Evolutionary conservation across 257 asterid species (phyloP).

Genomic region (Plantago elongata): DNA sequence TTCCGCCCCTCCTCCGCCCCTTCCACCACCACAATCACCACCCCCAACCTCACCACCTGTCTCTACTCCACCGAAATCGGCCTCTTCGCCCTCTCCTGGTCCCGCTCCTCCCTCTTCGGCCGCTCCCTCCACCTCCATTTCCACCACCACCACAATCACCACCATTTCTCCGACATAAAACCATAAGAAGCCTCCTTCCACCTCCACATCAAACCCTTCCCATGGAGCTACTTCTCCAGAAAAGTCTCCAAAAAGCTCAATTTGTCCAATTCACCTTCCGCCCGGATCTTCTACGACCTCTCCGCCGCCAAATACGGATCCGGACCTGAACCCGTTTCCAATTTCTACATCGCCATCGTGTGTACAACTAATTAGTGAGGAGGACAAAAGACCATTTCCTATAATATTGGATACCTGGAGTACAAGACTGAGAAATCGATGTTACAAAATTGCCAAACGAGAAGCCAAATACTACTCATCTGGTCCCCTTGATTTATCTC

Average conservation of each 20-base stretch:
- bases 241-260: conserved; percentile 39
- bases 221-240: conserved; percentile 31
- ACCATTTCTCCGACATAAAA: conserved; percentile 15
- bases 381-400: conserved; percentile 33
- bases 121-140: conserved; percentile 49
- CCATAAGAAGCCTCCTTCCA: conserved; percentile 27
- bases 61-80: conserved; percentile 44
- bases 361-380: conserved; percentile 44
- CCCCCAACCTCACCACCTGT: conserved; percentile 47
- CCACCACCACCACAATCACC: conserved; percentile 37
- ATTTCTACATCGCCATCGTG: conserved; percentile 41
- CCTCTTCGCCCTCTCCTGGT: conserved; percentile 55
- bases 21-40: conserved; percentile 24
- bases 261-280: conserved; percentile 11
- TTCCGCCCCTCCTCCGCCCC: conserved; percentile 29
- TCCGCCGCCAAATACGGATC: conserved; percentile 45
- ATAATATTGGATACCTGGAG: conserved; percentile 45
- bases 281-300: conserved; percentile 43
- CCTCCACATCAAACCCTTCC: conserved; percentile 40
- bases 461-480: conserved; percentile 32
- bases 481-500: conserved; percentile 19
- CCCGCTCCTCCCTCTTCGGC: conserved; percentile 34
- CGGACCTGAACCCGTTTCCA: conserved; percentile 53
- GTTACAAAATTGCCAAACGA: conserved; percentile 36
- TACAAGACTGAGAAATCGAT: conserved; percentile 22